Conservation (phyloP, 2,329 filamentous ascomycete genomes). For the Scedosporium aurantiacum region DNA sequence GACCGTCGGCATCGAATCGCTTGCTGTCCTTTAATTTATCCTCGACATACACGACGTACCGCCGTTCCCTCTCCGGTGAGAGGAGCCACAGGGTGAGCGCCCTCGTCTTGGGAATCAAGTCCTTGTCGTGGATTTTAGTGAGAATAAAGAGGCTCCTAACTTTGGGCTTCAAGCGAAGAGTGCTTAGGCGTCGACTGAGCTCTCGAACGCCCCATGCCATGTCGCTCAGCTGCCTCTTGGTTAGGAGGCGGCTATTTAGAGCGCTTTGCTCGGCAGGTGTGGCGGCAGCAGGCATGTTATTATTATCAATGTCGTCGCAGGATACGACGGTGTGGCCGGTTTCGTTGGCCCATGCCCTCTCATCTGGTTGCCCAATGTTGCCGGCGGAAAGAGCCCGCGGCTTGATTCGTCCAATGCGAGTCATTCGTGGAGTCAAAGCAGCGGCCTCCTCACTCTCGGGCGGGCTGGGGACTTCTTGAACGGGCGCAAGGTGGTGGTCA, state of each 20-base stretch:
- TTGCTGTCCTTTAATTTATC: slow-evolving; percentile 59
- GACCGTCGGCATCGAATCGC: slow-evolving; percentile 59
- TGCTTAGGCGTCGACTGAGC: slow-evolving; percentile 74
- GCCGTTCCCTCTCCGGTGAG: slow-evolving; percentile 51
- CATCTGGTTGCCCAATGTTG: slow-evolving; percentile 42
- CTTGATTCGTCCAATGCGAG: background rate
- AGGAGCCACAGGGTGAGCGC: slow-evolving; percentile 75
- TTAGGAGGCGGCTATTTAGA: slow-evolving; percentile 62
- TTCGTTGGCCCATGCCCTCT: slow-evolving; percentile 39
- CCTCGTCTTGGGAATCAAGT: slow-evolving; percentile 64
- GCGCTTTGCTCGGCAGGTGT: slow-evolving; percentile 8
- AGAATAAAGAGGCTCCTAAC: slow-evolving; percentile 78
- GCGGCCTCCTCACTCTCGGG: slow-evolving; percentile 12
- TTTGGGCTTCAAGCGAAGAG: slow-evolving; percentile 69
- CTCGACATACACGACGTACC: slow-evolving; percentile 77
- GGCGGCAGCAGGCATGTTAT: slow-evolving; percentile 10
- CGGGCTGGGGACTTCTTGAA: background rate
- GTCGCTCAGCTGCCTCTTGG: slow-evolving; percentile 87
- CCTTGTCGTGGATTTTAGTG: slow-evolving; percentile 82
- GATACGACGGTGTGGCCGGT: background rate
- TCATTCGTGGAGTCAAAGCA: slow-evolving; percentile 13
- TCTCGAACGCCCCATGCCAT: slow-evolving; percentile 96
- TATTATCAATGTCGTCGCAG: background rate
- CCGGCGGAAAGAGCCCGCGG: slow-evolving; percentile 9
- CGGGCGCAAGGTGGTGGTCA: slow-evolving; percentile 7